Conservation (phyloP, 345 rosid species). For the Psidium guajava region DNA sequence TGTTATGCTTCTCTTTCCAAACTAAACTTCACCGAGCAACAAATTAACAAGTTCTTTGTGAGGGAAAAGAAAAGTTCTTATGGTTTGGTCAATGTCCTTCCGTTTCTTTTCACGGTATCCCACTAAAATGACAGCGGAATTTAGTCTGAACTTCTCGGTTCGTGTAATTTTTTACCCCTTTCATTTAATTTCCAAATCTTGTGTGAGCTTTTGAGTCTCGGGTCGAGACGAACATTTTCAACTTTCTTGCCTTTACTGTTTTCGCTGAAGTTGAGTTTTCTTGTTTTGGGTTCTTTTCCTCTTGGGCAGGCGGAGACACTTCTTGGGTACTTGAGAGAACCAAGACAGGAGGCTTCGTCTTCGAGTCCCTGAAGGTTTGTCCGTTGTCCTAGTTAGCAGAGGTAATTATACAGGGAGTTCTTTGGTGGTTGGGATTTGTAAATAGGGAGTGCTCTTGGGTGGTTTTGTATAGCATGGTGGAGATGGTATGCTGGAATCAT, state of each 20-base stretch:
- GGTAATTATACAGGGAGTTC: background rate
- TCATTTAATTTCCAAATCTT: background rate
- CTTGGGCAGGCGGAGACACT: slow-evolving; percentile 80
- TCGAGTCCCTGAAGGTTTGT: slow-evolving; percentile 17
- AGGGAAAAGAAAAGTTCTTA: background rate
- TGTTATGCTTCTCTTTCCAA: background rate
- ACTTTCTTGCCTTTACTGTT: background rate
- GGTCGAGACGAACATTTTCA: background rate
- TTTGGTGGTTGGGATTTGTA: background rate
- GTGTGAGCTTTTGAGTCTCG: background rate
- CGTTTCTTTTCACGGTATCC: background rate
- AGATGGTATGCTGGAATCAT: background rate
- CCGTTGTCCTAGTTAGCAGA: background rate
- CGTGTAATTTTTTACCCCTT: background rate
- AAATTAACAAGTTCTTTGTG: background rate
- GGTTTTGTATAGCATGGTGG: slow-evolving; percentile 4
- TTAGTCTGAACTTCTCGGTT: background rate
- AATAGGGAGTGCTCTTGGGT: background rate
- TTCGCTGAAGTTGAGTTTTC: background rate
- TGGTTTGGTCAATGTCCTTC: background rate
- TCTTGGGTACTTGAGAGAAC: slow-evolving; percentile 38
- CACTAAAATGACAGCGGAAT: background rate
- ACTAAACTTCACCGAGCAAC: background rate
- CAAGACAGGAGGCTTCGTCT: slow-evolving; percentile 33
- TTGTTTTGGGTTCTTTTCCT: background rate